Conservation (phyloP, 2,329 filamentous ascomycete genomes). For the Penicillium sp. region DNA sequence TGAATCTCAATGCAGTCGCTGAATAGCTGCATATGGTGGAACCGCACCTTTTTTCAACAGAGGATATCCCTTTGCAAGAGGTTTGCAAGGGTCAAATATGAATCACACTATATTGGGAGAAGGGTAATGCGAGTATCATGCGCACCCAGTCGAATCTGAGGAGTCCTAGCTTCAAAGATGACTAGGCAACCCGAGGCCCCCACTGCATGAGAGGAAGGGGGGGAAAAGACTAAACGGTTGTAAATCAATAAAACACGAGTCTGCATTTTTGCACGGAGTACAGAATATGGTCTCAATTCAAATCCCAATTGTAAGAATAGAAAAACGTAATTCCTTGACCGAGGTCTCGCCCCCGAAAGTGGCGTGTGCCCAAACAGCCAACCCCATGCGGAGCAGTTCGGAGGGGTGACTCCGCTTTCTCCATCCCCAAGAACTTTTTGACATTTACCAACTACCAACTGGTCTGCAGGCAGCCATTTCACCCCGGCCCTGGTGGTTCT, state of each 20-base stretch:
- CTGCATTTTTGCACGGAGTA: neutral
- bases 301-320: neutral
- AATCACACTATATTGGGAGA: neutral
- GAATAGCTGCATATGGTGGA: conserved; percentile 6
- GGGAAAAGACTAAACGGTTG: neutral
- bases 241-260: neutral
- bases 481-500: conserved; percentile 21
- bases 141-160: neutral
- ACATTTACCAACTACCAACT: conserved; percentile 14
- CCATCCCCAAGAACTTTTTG: conserved; percentile 17
- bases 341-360: conserved; percentile 12
- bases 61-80: neutral
- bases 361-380: conserved; percentile 7
- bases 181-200: conserved; percentile 1
- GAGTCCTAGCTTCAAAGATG: conserved; percentile 2
- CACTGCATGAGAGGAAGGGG: neutral
- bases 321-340: conserved; percentile 5
- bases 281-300: neutral
- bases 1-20: conserved; percentile 6
- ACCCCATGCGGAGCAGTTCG: conserved; percentile 26
- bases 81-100: neutral
- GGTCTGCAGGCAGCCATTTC: conserved; percentile 32
- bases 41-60: neutral
- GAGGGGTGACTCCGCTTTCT: conserved; percentile 29
- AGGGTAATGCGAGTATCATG: neutral